Conservation (phyloP, 2,329 filamentous ascomycete species). For the Ophiostoma novo-ulmi region DNA sequence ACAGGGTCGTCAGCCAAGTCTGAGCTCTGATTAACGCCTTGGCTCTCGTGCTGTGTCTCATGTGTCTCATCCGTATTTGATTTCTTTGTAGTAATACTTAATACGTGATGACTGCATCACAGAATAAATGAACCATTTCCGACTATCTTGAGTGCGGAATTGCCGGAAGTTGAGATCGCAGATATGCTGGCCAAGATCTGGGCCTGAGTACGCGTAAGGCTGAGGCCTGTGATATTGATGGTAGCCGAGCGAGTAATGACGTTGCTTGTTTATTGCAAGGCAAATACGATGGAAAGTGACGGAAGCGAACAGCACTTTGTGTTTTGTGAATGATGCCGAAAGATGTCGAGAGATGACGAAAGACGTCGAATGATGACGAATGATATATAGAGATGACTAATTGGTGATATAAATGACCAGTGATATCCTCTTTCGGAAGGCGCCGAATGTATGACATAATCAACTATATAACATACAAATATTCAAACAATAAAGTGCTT, state of each 20-base stretch:
- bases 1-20: slow-evolving; percentile 7
- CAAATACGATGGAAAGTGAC: background rate
- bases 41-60: background rate
- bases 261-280: background rate
- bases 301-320: background rate
- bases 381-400: background rate
- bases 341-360: background rate
- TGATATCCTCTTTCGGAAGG: background rate
- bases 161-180: background rate
- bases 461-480: background rate
- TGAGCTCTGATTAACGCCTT: background rate
- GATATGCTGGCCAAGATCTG: background rate
- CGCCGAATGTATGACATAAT: background rate
- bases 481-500: background rate
- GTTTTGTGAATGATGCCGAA: background rate
- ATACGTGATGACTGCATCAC: too few relatives aligned
- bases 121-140: background rate
- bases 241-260: too few relatives aligned
- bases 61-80: background rate
- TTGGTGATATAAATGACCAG: background rate
- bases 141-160: background rate
- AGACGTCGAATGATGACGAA: background rate
- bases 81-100: too few relatives aligned
- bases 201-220: slow-evolving; percentile 4
- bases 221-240: background rate